phyloP scores from a whole-genome alignment of 192 early-diverging fungal species.

The Entomortierella chlamydospora region DNA sequence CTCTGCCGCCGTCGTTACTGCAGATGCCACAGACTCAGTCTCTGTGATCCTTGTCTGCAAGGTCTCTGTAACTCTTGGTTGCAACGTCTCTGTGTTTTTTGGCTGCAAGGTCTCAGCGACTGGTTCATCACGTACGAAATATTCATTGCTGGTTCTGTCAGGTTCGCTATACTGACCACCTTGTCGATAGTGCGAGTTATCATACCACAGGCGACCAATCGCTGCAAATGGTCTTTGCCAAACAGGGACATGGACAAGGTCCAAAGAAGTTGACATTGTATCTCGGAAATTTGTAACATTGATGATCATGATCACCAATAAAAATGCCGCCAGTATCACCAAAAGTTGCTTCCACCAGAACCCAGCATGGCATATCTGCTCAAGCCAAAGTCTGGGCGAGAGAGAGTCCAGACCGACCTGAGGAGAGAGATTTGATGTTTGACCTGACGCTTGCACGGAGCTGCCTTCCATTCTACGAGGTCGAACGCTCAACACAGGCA shows the following conservation, averaged over 20 bases:
- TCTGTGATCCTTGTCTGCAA: not conserved
- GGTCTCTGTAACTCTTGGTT: not conserved
- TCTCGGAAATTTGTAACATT: slow-evolving; percentile 46
- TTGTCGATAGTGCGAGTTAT: not conserved
- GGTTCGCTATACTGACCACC: not conserved
- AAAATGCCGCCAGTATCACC: slow-evolving; percentile 2
- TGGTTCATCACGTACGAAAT: not conserved
- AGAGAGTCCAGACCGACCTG: slow-evolving; percentile 12
- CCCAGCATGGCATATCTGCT: not conserved
- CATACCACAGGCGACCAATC: slow-evolving; percentile 27
- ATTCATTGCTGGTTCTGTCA: not conserved
- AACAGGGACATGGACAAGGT: slow-evolving; percentile 11
- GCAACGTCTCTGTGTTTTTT: not conserved
- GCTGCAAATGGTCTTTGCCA: slow-evolving; percentile 26
- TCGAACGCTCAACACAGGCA: not conserved
- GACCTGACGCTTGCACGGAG: not conserved
- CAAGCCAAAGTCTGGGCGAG: not conserved
- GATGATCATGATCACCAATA: slow-evolving; percentile 35
- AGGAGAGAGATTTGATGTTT: slow-evolving; percentile 20
- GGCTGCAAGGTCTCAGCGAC: not conserved
- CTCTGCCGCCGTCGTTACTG: not conserved
- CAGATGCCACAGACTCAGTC: not conserved
- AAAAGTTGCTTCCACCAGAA: slow-evolving; percentile 36
- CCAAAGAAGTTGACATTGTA: slow-evolving; percentile 24
- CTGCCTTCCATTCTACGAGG: not conserved